Conservation (phyloP, 139 green algal species). For the Protoeuglena noctilucae region DNA sequence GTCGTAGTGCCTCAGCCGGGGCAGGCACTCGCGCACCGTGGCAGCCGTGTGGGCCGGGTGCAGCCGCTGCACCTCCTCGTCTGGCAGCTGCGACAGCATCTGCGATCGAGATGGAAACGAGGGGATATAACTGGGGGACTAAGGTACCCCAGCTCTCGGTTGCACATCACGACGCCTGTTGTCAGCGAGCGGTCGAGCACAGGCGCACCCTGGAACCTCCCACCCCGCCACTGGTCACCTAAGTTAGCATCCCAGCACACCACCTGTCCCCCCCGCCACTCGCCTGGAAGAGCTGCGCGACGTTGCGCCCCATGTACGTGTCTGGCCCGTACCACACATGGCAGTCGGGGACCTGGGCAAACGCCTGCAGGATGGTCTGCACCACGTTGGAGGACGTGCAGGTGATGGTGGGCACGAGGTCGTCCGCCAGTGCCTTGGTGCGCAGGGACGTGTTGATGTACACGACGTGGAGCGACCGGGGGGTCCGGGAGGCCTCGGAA, state of each 20-base stretch:
- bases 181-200: too few relatives aligned
- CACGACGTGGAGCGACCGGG: conserved; percentile 67
- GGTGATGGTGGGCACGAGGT: conserved; percentile 87
- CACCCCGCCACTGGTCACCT: too few relatives aligned
- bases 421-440: conserved; percentile 77
- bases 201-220: too few relatives aligned
- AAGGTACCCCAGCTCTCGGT: too few relatives aligned
- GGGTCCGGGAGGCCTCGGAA: conserved; percentile 18
- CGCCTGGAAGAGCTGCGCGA: conserved; percentile 67
- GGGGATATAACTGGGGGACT: too few relatives aligned
- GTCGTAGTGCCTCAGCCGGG: conserved; percentile 71
- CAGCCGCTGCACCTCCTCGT: conserved; percentile 49
- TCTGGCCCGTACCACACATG: conserved; percentile 94
- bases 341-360: conserved; percentile 57
- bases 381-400: conserved; percentile 98
- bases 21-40: conserved; percentile 40
- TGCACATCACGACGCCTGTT: too few relatives aligned
- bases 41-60: conserved; percentile 58
- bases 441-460: conserved; percentile 97
- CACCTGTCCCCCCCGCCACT: too few relatives aligned
- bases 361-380: conserved; percentile 82
- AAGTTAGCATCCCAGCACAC: too few relatives aligned
- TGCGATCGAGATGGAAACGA: too few relatives aligned
- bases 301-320: conserved; percentile 96
- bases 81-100: conserved; percentile 40